These are phyloP conservation scores for Saccharomycopsis guyanensis DNA, from an alignment of 805 yeast genomes.

Conservation along the genomic window DNA sequence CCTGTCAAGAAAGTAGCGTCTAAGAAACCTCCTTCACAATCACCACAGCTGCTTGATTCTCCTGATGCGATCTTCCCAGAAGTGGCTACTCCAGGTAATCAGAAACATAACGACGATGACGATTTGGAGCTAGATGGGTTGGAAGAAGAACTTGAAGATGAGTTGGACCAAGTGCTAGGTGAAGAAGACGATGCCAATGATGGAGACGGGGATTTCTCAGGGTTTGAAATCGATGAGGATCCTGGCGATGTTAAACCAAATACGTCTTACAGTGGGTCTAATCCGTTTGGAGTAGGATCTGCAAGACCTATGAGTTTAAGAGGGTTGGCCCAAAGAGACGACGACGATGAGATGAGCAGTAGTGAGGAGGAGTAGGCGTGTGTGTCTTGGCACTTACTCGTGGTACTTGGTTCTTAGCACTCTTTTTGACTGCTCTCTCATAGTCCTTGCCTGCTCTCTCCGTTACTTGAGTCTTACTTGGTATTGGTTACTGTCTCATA, in stretches of 20 bases:
- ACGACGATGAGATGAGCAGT: constrained; percentile 7
- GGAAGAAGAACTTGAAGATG: constrained; percentile 16
- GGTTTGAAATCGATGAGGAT: constrained; percentile 14
- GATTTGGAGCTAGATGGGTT: constrained; percentile 2
- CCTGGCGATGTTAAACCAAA: constrained; percentile 1
- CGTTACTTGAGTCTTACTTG: no score
- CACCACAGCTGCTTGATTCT: not conserved
- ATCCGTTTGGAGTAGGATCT: not conserved
- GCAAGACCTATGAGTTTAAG: constrained; percentile 6
- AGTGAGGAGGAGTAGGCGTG: constrained; percentile 9
- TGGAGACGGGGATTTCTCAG: constrained; percentile 6
- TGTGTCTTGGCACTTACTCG: not conserved
- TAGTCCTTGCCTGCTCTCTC: no score
- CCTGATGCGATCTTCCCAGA: not conserved
- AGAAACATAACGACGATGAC: not conserved
- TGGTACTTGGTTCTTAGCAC: not conserved
- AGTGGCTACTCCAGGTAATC: constrained; percentile 1
- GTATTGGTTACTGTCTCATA: no score
- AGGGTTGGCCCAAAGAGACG: constrained; percentile 1
- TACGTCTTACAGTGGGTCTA: not conserved
- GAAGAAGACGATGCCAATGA: constrained; percentile 10
- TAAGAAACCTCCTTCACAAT: not conserved
- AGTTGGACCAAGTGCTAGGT: constrained; percentile 8
- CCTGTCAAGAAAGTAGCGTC: not conserved
- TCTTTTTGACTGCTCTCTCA: no score